These are phyloP conservation scores for Diddensiella transvaalensis DNA, from an alignment of 805 yeast genomes.

Conservation along the genomic window DNA sequence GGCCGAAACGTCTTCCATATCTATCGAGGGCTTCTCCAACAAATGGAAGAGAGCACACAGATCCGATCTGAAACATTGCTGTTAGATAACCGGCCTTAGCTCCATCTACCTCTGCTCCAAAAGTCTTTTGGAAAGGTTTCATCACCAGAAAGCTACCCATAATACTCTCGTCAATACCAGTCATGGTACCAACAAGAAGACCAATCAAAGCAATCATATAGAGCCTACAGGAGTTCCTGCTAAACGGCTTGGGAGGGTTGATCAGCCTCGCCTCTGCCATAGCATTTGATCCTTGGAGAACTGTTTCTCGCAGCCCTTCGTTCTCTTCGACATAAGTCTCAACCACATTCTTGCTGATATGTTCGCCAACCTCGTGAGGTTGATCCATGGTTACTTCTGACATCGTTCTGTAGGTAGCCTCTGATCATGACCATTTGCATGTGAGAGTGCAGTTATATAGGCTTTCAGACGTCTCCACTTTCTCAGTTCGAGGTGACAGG, in stretches of 20 bases:
- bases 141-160: constrained; percentile 14
- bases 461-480: background rate
- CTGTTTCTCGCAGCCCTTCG: constrained; percentile 5
- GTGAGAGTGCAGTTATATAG: background rate
- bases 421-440: background rate
- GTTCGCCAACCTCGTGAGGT: background rate
- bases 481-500: background rate
- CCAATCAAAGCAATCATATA: constrained; percentile 4
- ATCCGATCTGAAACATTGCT: constrained; percentile 17
- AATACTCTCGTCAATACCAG: constrained; percentile 15
- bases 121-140: constrained; percentile 9
- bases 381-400: background rate
- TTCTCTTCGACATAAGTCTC: constrained; percentile 6
- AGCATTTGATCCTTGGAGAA: constrained; percentile 11
- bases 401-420: background rate
- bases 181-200: constrained; percentile 8
- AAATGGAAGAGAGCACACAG: constrained; percentile 15
- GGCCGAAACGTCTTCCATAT: constrained; percentile 15
- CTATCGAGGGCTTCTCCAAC: constrained; percentile 15
- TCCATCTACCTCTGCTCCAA: constrained; percentile 15
- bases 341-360: background rate
- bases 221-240: constrained; percentile 1
- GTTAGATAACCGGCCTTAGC: constrained; percentile 14
- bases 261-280: constrained; percentile 5
- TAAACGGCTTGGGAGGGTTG: constrained; percentile 9